Conservation (phyloP, 495 filamentous ascomycete species). For the Neurospora hispaniola region DNA sequence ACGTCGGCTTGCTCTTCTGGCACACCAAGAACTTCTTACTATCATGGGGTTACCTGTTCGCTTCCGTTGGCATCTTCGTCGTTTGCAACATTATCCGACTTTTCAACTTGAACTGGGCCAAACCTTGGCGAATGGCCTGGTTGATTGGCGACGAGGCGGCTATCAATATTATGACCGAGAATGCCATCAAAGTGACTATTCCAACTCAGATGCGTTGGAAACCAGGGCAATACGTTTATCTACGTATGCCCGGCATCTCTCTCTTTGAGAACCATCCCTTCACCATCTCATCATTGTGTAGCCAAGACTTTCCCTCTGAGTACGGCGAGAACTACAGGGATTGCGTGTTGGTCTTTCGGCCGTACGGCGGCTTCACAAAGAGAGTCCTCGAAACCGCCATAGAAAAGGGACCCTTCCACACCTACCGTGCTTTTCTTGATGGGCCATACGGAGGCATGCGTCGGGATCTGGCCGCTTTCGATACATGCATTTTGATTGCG, state of each 20-base stretch:
- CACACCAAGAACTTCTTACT: slow-evolving; percentile 87
- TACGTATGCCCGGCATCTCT: slow-evolving; percentile 85
- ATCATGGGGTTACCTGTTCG: slow-evolving; percentile 84
- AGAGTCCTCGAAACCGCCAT: slow-evolving; percentile 67
- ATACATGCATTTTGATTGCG: slow-evolving; percentile 84
- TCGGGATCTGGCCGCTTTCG: slow-evolving; percentile 82
- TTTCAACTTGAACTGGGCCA: slow-evolving; percentile 77
- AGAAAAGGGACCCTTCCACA: slow-evolving; percentile 72
- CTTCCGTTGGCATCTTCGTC: slow-evolving; percentile 70
- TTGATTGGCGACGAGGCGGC: slow-evolving; percentile 82
- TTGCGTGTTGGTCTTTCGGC: slow-evolving; percentile 81
- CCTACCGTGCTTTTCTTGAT: slow-evolving; percentile 82
- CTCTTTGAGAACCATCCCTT: slow-evolving; percentile 91
- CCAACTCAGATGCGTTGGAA: slow-evolving; percentile 88
- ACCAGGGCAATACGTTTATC: slow-evolving; percentile 89
- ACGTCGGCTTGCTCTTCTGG: slow-evolving; percentile 85
- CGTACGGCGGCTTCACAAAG: slow-evolving; percentile 79
- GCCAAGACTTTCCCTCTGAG: slow-evolving; percentile 71
- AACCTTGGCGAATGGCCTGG: slow-evolving; percentile 67
- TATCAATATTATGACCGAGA: slow-evolving; percentile 78
- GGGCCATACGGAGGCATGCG: slow-evolving; percentile 94
- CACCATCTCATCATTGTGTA: slow-evolving; percentile 84
- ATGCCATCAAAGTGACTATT: slow-evolving; percentile 86
- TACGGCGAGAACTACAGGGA: slow-evolving; percentile 82
- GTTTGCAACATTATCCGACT: slow-evolving; percentile 53